Percentiles rank a stretch among this genome's conserved stretches.
phyloP scores from a whole-genome alignment of 108 stramenopile species.

The Stephanodiscus minutulus region DNA sequence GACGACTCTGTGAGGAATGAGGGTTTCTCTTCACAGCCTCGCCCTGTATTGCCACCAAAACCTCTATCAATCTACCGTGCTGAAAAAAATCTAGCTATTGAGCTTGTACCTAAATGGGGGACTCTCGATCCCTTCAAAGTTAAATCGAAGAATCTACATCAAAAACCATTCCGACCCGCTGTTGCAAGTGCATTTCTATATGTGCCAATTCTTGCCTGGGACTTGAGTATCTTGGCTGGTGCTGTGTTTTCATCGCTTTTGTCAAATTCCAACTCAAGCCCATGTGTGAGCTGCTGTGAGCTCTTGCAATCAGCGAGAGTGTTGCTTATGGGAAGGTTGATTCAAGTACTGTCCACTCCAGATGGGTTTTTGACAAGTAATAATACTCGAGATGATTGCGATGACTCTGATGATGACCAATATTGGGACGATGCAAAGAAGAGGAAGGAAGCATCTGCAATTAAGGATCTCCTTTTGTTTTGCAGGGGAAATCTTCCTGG shows the following conservation, averaged over 20 bases:
- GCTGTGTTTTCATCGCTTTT: constrained; percentile 79
- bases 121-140: constrained; percentile 59
- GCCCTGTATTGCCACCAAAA: constrained; percentile 35
- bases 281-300: constrained; percentile 49
- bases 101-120: constrained; percentile 65
- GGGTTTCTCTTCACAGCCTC: constrained; percentile 8
- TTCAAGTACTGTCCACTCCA: constrained; percentile 76
- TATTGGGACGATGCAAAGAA: constrained; percentile 42
- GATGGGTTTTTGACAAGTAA: constrained; percentile 56
- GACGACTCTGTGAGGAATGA: constrained; percentile 2
- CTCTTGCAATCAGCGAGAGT: constrained; percentile 55
- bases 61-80: constrained; percentile 39
- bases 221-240: constrained; percentile 79
- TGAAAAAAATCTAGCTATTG: constrained; percentile 30
- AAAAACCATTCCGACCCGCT: constrained; percentile 74
- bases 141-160: constrained; percentile 8
- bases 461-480: constrained; percentile 51
- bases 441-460: constrained; percentile 49
- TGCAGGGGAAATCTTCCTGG: constrained; percentile 37
- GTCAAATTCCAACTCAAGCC: constrained; percentile 35
- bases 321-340: constrained; percentile 64
- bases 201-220: constrained; percentile 86
- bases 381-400: constrained; percentile 29
- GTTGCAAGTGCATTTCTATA: constrained; percentile 82
- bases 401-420: constrained; percentile 33